phyloP scores from a whole-genome alignment of 139 green algal genomes.

The Coelastrella sp. region DNA sequence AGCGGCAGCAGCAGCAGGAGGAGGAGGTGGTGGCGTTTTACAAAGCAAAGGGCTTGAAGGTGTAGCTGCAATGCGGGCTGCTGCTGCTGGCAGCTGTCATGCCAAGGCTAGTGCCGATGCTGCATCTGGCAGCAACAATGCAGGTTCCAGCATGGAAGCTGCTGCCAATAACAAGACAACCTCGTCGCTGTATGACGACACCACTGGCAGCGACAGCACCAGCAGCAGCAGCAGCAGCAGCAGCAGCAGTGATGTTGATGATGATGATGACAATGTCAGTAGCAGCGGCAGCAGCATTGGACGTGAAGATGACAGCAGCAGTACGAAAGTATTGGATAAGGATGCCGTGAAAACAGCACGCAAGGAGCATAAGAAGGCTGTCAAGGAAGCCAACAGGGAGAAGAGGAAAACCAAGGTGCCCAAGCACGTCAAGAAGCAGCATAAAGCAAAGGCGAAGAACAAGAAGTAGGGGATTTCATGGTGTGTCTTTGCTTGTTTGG shows the following conservation, averaged over 20 bases:
- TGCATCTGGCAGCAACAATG: background rate
- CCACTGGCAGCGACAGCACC: slow-evolving; percentile 30
- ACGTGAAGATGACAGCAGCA: background rate
- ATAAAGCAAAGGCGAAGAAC: slow-evolving; percentile 67
- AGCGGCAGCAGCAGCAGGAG: slow-evolving; percentile 16
- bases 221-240: slow-evolving; percentile 47
- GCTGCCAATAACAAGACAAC: too few relatives aligned
- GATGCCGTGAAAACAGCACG: slow-evolving; percentile 66
- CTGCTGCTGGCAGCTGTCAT: background rate
- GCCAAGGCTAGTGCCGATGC: background rate
- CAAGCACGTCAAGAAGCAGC: slow-evolving; percentile 95
- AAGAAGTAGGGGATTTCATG: slow-evolving; percentile 22
- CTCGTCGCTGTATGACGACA: too few relatives aligned
- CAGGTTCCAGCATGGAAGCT: too few relatives aligned
- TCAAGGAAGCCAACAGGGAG: slow-evolving; percentile 93
- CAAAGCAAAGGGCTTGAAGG: too few relatives aligned
- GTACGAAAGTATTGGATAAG: slow-evolving; percentile 45
- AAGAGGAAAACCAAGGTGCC: slow-evolving; percentile 91
- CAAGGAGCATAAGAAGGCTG: slow-evolving; percentile 83
- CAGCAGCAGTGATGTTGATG: slow-evolving; percentile 28
- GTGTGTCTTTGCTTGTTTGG: too few relatives aligned
- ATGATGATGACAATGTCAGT: slow-evolving; percentile 47
- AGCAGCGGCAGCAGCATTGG: slow-evolving; percentile 15
- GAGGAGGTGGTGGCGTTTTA: too few relatives aligned
- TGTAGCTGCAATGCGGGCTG: slow-evolving; percentile 8